Base-by-base conservation (phyloP, 139 green algal species). In the Volvox africanus region DNA sequence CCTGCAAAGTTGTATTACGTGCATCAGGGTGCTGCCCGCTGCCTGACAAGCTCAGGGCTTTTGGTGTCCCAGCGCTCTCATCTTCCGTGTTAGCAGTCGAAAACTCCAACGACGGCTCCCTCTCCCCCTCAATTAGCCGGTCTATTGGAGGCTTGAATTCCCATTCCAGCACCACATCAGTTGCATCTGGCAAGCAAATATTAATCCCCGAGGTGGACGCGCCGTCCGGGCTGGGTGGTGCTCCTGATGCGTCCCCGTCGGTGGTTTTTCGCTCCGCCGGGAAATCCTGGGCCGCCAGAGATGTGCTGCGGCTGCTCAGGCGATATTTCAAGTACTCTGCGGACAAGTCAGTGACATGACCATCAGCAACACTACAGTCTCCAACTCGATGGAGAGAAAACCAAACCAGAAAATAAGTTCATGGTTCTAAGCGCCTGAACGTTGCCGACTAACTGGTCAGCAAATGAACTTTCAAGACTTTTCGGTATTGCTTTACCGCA, bases 321-420 rank as follows among this genome's bases (percentile, higher is more conserved):
- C 89, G 89, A 33, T 89, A 93, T 62, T 88, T 86, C 28, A 79
- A 88, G 71, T 93, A 93, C 37, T 93, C 91, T 93, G 91, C 65
- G 65, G 44, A 55, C 44, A 55, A 55, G 44, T 75, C 67, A 26
- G 3, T 75, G 67, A 75, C 22, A 75, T 75, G 22, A 6, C 67
- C 11, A 32, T 75, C 11, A 75, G 67, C 24, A 75, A 75, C 24
- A 75, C 67, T 75, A 75, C 44, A 9, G 44, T 55, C 44, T 55
- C 44, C 9, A 55, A 55, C 5, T 55, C 9, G 5, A 9, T 55
- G 44, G 44, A 5, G 44, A 14, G n/a, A n/a, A n/a, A n/a, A n/a
- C n/a, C n/a, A n/a, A 55, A 55, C 44, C 44, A 55, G 44, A 55
- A 5, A 9, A 55, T 55, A 55, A 55, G 44, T 5, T 55, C 44